Evolutionary conservation across 2,329 filamentous ascomycete genomes (phyloP), one percentile per base, ranked within the genome.

Genomic region (Cryphonectria parasitica): DNA sequence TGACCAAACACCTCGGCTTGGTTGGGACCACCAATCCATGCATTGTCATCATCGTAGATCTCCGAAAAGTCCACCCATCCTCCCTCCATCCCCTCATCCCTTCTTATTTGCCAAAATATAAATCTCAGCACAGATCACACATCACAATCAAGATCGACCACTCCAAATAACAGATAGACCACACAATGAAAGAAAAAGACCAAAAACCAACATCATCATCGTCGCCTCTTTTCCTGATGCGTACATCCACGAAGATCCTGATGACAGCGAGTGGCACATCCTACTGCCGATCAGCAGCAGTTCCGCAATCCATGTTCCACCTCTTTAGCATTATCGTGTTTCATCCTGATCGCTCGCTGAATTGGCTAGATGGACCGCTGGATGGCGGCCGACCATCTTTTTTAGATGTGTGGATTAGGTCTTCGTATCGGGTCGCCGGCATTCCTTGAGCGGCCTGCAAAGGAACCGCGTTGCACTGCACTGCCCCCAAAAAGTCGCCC

Each of bases 321-420:
- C 58, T 13, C 17, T 15, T 22, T 34, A 64, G 61, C 28, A 45
- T 39, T 64, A 25, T 39, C 39, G 36, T 43, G 61, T 64, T 64
- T 64, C 61, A 64, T 39, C 61, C 36, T 64, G 61, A 31, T 64
- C 39, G 61, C 54, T 31, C n/a, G 28, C 25, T 56, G n/a, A 11
- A 56, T 31, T 11, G 49, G 49, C 8, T 25, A 22, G 49, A 25
- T 52, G 49, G 49, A 25, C 25, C 19, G 49, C 6, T 54, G 45
- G 17, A 49, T 22, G 45, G 45, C 19, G 17, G 45, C 36, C 43
- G 43, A 49, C 22, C 45, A 49, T 49, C 45, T 49, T 49, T 43
- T 49, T 43, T n/a, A 10, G 45, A n/a, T 49, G 45, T n/a, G 22
- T 49, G 45, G 45, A 2, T 31, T 58, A 28, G 45, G 25, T 28